Conservation (phyloP, 805 yeast species). For the Nematodospora valgi region DNA sequence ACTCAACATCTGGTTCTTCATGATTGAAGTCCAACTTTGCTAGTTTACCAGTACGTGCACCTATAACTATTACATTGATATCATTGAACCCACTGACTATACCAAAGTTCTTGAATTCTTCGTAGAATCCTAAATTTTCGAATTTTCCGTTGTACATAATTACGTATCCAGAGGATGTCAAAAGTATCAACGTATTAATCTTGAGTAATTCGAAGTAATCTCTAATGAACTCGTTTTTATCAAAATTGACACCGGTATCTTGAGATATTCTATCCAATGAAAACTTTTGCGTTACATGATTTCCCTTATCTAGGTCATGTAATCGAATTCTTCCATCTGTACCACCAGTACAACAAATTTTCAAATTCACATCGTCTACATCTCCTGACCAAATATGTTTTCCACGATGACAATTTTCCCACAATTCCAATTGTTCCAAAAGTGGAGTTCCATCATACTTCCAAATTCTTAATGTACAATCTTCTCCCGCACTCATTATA, state of each 20-base stretch:
- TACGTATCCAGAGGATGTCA: conserved; percentile 61
- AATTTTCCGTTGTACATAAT: conserved; percentile 31
- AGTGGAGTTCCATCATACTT: conserved; percentile 26
- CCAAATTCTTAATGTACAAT: conserved; percentile 84
- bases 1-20: conserved; percentile 19
- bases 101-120: conserved; percentile 36
- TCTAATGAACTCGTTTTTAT: conserved; percentile 56
- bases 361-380: conserved; percentile 36
- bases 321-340: conserved; percentile 83
- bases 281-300: conserved; percentile 14
- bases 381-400: conserved; percentile 86
- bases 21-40: conserved; percentile 29
- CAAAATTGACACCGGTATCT: conserved; percentile 21
- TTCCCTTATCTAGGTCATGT: conserved; percentile 43
- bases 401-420: conserved; percentile 70
- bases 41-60: conserved; percentile 38
- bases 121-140: conserved; percentile 14
- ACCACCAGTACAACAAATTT: conserved; percentile 79
- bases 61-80: conserved; percentile 24
- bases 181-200: conserved; percentile 41
- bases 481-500: conserved; percentile 77
- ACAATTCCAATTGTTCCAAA: conserved; percentile 43
- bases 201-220: conserved; percentile 49
- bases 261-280: conserved; percentile 30
- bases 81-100: conserved; percentile 39